Base-by-base conservation (phyloP, 352 stramenopile genomes). In the Halophytophthora batemanensis region DNA sequence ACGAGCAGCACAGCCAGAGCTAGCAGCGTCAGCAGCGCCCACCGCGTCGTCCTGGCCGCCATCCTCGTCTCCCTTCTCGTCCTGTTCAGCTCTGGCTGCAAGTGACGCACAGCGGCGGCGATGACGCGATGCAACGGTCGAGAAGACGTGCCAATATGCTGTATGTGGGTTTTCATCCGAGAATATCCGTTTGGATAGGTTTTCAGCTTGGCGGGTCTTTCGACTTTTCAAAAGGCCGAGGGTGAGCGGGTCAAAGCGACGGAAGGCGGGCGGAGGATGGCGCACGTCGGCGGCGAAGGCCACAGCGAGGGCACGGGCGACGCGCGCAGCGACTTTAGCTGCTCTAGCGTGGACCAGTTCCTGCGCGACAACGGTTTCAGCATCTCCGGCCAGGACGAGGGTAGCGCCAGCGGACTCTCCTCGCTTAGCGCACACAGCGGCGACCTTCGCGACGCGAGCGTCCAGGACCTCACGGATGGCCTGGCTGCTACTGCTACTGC, bases 331-430 rank as follows among this genome's bases (percentile, higher is more conserved):
- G 64, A 61, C 38, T 76, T 76, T 46, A 87, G 75, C 53, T 74
- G 74, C 29, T 87, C 75, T 7, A 93, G 77, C 45, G 77, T 93
- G 48, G 82, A 93, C 61, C 71, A 75, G 40, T 93, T 93, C 59
- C 62, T 93, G 12, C 76, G 74, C 36, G 77, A 93, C 37, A 84
- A 93, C 53, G 80, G 82, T 56, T 83, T 90, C 50, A 65, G 70
- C 33, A 66, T 87, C 52, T 76, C 70, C 17, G 65, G 62, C 37
- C 33, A 49, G 2, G 61, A 50, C 17, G 45, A 68, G 18, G 48
- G 60, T 36, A 45, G 34, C 6, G 65, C 63, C 13, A 56, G 53
- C 25, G 63, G 58, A 22, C 52, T 82, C 7, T 66, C 59, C 36
- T 82, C 68, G 3, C 28, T 74, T 1, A 80, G 61, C 29, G 66